Conservation (phyloP, 2,329 filamentous ascomycete genomes). For the Coleophoma crateriformis region DNA sequence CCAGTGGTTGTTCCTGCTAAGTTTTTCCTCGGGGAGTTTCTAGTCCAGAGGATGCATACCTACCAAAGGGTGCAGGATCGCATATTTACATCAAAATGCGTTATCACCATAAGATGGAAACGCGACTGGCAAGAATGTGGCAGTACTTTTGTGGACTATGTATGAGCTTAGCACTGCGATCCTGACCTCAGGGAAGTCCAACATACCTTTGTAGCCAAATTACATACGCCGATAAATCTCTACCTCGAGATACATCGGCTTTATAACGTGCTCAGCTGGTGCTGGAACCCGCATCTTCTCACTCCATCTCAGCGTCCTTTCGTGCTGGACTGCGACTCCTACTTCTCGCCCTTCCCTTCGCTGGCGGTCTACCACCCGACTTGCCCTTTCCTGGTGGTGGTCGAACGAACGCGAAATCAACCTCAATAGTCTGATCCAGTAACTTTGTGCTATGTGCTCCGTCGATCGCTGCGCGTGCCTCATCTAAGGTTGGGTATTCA, state of each 20-base stretch:
- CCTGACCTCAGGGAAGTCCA: neutral
- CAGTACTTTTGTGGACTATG: neutral
- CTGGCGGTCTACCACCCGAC: constrained; percentile 23
- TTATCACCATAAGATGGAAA: no score
- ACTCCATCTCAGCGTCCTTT: constrained; percentile 19
- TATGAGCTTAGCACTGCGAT: neutral
- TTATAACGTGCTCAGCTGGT: neutral
- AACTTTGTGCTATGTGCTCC: constrained; percentile 72
- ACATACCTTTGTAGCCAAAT: constrained; percentile 12
- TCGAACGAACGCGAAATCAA: constrained; percentile 82
- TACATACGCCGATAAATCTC: constrained; percentile 18
- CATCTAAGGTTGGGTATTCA: constrained; percentile 73
- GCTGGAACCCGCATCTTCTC: constrained; percentile 3
- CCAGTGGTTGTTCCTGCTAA: no score
- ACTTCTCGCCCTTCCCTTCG: constrained; percentile 25
- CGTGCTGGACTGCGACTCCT: constrained; percentile 25
- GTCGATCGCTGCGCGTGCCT: constrained; percentile 77
- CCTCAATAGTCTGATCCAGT: constrained; percentile 73
- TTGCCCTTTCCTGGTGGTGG: constrained; percentile 61
- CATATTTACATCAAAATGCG: no score
- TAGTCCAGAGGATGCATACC: no score
- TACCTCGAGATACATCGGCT: constrained; percentile 17
- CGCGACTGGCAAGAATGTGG: no score
- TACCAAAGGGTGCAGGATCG: no score
- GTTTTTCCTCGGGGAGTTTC: no score